A percentile compares a stretch with the other conserved stretches of the same genome.
These are phyloP conservation scores for Sindora glabra DNA, from an alignment of 306 rosid genomes.

Conservation along the genomic window DNA sequence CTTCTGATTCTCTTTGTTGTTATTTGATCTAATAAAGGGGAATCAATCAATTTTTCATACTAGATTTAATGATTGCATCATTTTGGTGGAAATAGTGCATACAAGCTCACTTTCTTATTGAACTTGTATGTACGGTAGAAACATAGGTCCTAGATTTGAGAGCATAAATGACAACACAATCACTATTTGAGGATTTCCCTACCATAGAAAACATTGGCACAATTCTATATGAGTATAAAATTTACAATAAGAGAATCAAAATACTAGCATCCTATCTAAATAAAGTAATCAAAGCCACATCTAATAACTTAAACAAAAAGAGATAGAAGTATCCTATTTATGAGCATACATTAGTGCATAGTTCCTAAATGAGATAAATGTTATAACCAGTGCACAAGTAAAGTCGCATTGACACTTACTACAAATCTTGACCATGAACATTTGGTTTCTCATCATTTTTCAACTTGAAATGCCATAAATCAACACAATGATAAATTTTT, in stretches of 20 bases:
- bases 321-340: background rate
- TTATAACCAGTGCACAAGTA: slow-evolving; percentile 89
- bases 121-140: too few species aligned
- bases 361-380: slow-evolving; percentile 94
- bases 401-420: slow-evolving; percentile 40
- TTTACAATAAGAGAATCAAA: slow-evolving; percentile 12
- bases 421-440: slow-evolving; percentile 14
- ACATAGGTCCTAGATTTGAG: too few species aligned
- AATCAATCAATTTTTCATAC: too few species aligned
- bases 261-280: background rate
- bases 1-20: too few species aligned
- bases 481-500: slow-evolving; percentile 7
- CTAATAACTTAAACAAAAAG: background rate
- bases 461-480: slow-evolving; percentile 40
- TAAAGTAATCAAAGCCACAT: background rate
- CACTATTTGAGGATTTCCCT: background rate
- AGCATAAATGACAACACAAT: background rate
- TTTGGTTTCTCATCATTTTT: slow-evolving; percentile 32
- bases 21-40: too few species aligned
- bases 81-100: too few species aligned
- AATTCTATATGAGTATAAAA: too few species aligned
- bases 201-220: too few species aligned
- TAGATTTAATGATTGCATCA: too few species aligned
- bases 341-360: slow-evolving; percentile 79
- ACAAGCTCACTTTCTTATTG: background rate